Percentiles rank a stretch among this genome's conserved stretches.
Evolutionary conservation across 208 protist genomes (phyloP).

Genomic region (Trypanosoma scelopori): DNA sequence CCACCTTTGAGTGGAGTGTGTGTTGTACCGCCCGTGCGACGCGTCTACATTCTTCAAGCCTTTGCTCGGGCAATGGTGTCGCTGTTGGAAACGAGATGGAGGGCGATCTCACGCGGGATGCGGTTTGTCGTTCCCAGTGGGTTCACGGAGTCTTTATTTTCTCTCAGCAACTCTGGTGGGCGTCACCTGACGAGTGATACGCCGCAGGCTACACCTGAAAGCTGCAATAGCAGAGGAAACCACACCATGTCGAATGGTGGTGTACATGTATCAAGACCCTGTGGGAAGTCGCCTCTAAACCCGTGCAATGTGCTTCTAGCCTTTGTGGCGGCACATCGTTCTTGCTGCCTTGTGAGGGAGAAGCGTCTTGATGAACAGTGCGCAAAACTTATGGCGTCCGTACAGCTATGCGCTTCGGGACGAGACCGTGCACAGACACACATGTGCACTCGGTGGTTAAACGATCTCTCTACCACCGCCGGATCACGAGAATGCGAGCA

Average conservation of each 20-base stretch:
- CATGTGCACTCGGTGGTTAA: not conserved
- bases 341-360: slow-evolving; percentile 2
- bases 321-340: slow-evolving; percentile 18
- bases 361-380: slow-evolving; percentile 1
- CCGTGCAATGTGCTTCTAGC: slow-evolving; percentile 8
- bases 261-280: not conserved
- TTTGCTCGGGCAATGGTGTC: slow-evolving; percentile 21
- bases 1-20: not conserved
- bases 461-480: not conserved
- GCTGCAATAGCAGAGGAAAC: too few relatives aligned
- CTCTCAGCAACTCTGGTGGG: too few relatives aligned
- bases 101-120: not conserved
- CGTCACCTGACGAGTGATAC: too few relatives aligned
- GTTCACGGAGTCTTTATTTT: not conserved
- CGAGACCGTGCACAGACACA: not conserved
- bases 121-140: not conserved
- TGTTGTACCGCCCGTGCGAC: slow-evolving; percentile 7
- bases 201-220: too few relatives aligned
- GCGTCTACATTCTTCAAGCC: slow-evolving; percentile 24
- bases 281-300: not conserved
- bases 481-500: not conserved
- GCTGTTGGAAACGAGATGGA: slow-evolving; percentile 2
- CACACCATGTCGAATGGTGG: too few relatives aligned
- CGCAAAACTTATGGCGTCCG: not conserved
- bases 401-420: not conserved